These are phyloP conservation scores for Moesziomyces aphidis DNA, from an alignment of 1,284 basidiomycete genomes.

Conservation along the genomic window DNA sequence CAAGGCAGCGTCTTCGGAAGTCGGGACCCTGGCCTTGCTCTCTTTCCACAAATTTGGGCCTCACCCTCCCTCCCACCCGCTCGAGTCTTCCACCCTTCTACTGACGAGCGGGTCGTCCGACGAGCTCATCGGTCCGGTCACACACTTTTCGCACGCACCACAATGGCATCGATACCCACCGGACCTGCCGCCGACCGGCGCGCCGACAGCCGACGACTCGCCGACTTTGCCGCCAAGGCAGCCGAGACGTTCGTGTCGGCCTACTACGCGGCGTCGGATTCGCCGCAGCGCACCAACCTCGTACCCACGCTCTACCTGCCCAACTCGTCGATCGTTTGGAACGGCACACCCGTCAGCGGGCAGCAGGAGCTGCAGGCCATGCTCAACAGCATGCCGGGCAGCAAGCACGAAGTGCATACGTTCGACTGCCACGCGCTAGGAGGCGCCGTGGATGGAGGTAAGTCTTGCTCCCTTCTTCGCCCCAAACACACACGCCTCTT, in stretches of 20 bases:
- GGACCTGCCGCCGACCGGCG: constrained; percentile 11
- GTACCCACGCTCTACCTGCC: constrained; percentile 63
- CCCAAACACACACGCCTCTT: too few species aligned
- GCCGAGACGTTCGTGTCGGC: constrained; percentile 65
- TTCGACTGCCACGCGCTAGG: constrained; percentile 65
- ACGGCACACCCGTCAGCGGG: constrained; percentile 65
- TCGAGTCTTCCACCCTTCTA: not conserved
- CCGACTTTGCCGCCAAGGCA: constrained; percentile 62
- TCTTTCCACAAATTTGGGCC: not conserved
- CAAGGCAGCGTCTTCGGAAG: constrained; percentile 12
- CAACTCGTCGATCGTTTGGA: constrained; percentile 65
- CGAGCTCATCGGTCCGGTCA: too few species aligned
- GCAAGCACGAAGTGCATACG: constrained; percentile 64
- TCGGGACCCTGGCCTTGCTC: constrained; percentile 2
- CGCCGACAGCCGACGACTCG: constrained; percentile 35
- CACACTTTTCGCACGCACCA: not conserved
- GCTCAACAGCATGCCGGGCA: constrained; percentile 61
- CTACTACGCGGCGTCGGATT: constrained; percentile 66
- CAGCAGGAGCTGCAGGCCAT: constrained; percentile 53
- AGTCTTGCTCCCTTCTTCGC: too few species aligned
- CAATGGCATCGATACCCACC: constrained; percentile 3
- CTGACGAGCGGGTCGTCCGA: not conserved
- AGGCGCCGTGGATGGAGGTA: constrained; percentile 51
- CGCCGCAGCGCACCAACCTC: constrained; percentile 59
- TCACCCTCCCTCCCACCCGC: not conserved